phyloP scores from a whole-genome alignment of 768 basidiomycete genomes.

The Galerina sulciceps region DNA sequence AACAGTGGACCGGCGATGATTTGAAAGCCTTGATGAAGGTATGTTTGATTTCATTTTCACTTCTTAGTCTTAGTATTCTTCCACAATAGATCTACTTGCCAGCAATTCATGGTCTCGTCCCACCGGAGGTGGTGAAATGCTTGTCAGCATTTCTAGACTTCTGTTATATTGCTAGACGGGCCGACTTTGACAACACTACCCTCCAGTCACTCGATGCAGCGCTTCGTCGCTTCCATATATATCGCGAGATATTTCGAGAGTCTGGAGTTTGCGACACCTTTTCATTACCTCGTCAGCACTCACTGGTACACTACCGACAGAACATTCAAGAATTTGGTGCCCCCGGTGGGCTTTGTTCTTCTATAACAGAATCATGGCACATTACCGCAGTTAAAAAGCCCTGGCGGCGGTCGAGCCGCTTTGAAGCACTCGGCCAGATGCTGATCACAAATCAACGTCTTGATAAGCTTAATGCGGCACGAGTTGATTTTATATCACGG shows the following conservation, averaged over 20 bases:
- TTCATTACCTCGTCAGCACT: constrained; percentile 28
- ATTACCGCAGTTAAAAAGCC: constrained; percentile 39
- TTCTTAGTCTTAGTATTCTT: no score
- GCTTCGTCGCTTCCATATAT: constrained; percentile 26
- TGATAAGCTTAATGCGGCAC: constrained; percentile 31
- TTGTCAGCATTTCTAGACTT: no score
- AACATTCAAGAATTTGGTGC: constrained; percentile 26
- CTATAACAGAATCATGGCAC: constrained; percentile 36
- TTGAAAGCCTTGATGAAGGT: no score
- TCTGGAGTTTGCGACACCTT: constrained; percentile 13
- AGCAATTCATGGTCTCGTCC: no score
- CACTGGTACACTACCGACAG: constrained; percentile 20
- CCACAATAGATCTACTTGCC: no score
- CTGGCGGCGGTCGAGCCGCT: constrained; percentile 33
- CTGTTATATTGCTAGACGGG: no score
- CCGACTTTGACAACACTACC: no score
- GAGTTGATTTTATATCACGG: constrained; percentile 8
- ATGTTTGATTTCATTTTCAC: no score
- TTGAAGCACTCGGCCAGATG: constrained; percentile 39
- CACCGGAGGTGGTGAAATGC: no score
- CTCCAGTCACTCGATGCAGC: no score
- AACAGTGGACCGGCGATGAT: no score
- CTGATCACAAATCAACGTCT: constrained; percentile 33
- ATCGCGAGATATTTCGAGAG: constrained; percentile 32
- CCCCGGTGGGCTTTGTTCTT: constrained; percentile 33